A percentile compares a stretch with the other conserved stretches of the same genome.
Conservation (phyloP, 257 asterid species). For the Thymus mandschuricus region DNA sequence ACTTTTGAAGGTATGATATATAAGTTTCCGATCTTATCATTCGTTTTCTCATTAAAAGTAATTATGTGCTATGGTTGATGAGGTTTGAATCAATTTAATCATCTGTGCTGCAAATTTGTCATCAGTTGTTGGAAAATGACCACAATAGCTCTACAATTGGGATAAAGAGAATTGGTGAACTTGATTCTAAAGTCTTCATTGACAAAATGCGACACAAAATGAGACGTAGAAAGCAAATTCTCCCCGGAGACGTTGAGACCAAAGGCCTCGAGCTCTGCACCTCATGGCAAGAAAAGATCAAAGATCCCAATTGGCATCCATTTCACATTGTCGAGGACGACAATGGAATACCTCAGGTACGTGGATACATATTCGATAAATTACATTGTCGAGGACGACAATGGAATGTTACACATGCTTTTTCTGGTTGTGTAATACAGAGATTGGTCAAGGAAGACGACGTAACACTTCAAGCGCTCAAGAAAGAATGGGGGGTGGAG, state of each 20-base stretch:
- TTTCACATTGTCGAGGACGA: constrained; percentile 41
- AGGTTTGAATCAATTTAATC: background rate
- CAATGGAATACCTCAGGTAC: constrained; percentile 46
- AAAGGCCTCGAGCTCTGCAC: constrained; percentile 61
- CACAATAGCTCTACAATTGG: constrained; percentile 53
- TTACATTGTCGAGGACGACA: too few species aligned
- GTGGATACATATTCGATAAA: too few species aligned
- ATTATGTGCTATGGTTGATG: background rate
- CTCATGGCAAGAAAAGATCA: constrained; percentile 68
- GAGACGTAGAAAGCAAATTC: constrained; percentile 34
- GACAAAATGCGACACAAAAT: constrained; percentile 32
- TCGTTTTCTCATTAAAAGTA: background rate
- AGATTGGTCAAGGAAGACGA: constrained; percentile 47
- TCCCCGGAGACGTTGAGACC: constrained; percentile 55
- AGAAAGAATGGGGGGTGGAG: constrained; percentile 56
- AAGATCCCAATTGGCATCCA: constrained; percentile 65
- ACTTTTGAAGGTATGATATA: constrained; percentile 51
- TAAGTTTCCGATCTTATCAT: too few species aligned
- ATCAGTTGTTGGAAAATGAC: constrained; percentile 55
- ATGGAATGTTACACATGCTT: background rate
- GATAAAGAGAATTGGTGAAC: constrained; percentile 70
- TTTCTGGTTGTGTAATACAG: constrained; percentile 24
- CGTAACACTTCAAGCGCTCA: constrained; percentile 39
- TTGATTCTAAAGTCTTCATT: constrained; percentile 54
- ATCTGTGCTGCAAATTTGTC: background rate